Base-by-base conservation (phyloP, 2,329 filamentous ascomycete species). In the Incumbomyces delicatus region DNA sequence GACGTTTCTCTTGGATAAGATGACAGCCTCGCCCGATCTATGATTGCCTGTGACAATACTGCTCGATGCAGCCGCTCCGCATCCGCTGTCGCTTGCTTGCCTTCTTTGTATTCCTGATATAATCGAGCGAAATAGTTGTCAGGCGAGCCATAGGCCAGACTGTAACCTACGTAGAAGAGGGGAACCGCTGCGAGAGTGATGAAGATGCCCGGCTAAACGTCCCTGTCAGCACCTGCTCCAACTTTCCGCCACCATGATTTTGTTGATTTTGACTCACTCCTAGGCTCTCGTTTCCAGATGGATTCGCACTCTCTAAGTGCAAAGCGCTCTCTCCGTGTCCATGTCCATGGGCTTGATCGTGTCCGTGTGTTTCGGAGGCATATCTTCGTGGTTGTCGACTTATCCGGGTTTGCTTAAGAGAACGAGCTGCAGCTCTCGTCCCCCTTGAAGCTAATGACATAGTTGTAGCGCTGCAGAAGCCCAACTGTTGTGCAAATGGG, bases 1-100 rank as follows among this genome's bases (percentile, higher is more conserved):
- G 58, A 58, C 2, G 41, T 34, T 45, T 65, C 68, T 53, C 69
- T 64, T 17, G 65, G 58, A 47, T 65, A 63, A 49, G 65, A 69
- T 27, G 71, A 67, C 60, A 82, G 81, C 54, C 84, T 61, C 54
- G 80, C 75, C 50, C 76, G 68, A 61, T 85, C 80, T 42, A 69
- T 65, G 31, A 76, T 80, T 18, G 79, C 80, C 64, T 77, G 75
- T 67, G 83, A 78, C 52, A 82, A 65, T 53, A 76, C 73, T 49
- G 69, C 67, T 10, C 75, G 77, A 63, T 81, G 80, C 43, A 81
- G 59, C 46, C 74, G 72, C 59, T 73, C 69, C 55, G 71, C 66
- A 45, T 72, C 72, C 63, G 71, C 77, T 35, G 66, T 60, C 49
- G 76, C 70, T 56, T 76, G 68, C 48, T 71, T 71, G 17, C 72